Base-by-base conservation (phyloP, 2,329 filamentous ascomycete species). In the Neopestalotiopsis clavispora region DNA sequence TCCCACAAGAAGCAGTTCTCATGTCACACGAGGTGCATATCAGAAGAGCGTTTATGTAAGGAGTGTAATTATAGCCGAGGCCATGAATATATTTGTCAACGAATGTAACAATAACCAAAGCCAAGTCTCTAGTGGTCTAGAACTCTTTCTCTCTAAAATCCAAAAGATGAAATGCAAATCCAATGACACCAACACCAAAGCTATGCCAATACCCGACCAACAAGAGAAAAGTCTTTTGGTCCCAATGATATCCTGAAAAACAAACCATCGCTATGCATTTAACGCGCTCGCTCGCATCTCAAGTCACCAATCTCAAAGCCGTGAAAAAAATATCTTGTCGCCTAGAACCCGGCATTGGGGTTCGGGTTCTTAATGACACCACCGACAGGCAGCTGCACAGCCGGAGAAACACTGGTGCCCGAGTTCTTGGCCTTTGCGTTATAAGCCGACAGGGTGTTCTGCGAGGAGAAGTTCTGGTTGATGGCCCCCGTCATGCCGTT, bases 381-480 rank as follows among this genome's bases (percentile, higher is more conserved):
- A 40, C 82, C 83, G 10, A 79, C 81, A 23, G 59, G 59, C 72
- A 80, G 78, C 58, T 80, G 68, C 3, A 71, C 63, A 3, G 73
- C 66, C 20, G 81, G 81, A 7, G 80, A 73, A 10, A 78, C 71
- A 0, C 80, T 78, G 2, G 71, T 67, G 5, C 67, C 73, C 13
- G 78, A 79, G 14, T 68, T 60, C 4, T 78, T 79, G 9, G 83
- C 82, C 1, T 79, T 72, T 17, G 76, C 75, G 72, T 76, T 79
- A 75, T 84, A 79, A 30, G 74, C 75, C 14, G 75, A 70, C 20
- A 85, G 79, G 60, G 78, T 84, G 62, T 79, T 78, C 69, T 75
- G 73, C 32, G 77, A 71, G 71, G 79, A 71, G n/a, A 83, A 82
- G 42, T 40, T 59, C 61, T 66, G 65, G 56, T 69, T 69, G 42